These are phyloP conservation scores for Pugionium dolabratum DNA, from an alignment of 345 rosid genomes.

Conservation along the genomic window DNA sequence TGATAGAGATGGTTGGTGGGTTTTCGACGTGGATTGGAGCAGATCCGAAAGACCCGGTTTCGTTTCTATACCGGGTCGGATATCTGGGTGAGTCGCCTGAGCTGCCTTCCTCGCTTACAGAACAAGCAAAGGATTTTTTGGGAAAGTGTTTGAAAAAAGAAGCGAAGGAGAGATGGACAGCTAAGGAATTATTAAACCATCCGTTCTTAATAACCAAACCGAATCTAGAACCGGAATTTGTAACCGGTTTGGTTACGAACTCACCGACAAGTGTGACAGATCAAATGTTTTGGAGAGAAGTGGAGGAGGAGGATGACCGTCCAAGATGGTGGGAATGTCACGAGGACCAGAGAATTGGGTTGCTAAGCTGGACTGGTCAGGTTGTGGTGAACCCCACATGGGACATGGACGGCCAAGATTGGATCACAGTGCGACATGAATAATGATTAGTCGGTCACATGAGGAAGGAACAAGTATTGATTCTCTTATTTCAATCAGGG, in stretches of 20 bases:
- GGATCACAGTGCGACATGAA: conserved; percentile 50
- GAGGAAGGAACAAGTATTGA: background rate
- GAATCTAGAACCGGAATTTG: background rate
- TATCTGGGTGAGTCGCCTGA: conserved; percentile 51
- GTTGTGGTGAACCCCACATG: conserved; percentile 42
- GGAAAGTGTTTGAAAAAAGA: conserved; percentile 57
- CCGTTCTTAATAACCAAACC: conserved; percentile 44
- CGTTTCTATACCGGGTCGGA: conserved; percentile 50
- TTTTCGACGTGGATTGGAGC: conserved; percentile 45
- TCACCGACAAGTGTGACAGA: conserved; percentile 87
- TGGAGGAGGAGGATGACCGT: conserved; percentile 32
- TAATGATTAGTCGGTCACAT: conserved; percentile 33
- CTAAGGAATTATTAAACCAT: conserved; percentile 50
- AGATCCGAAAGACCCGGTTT: conserved; percentile 43
- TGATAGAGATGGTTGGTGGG: conserved; percentile 79
- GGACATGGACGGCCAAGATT: conserved; percentile 50
- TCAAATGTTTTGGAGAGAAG: conserved; percentile 57
- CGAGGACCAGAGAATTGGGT: conserved; percentile 51
- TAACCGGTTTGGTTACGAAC: conserved; percentile 35
- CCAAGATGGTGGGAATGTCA: conserved; percentile 38
- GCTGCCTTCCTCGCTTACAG: conserved; percentile 49
- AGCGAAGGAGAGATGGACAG: conserved; percentile 55
- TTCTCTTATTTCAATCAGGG: no score
- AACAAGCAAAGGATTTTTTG: conserved; percentile 61
- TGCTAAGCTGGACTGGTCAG: conserved; percentile 34